phyloP scores from a whole-genome alignment of 441 rosid genomes.

The Melastoma candidum region DNA sequence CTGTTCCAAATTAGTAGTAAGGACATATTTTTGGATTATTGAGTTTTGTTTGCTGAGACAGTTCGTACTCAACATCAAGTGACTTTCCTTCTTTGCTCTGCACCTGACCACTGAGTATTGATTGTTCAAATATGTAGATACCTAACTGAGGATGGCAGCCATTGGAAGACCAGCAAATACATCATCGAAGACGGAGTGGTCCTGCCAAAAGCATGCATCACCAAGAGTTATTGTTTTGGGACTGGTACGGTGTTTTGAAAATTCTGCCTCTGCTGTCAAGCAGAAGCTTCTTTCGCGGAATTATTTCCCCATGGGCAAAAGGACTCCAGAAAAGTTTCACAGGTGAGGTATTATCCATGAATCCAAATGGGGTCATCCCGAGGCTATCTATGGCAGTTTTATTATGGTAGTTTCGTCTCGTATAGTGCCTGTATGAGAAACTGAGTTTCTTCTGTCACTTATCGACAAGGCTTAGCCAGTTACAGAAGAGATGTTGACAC shows the following conservation, averaged over 20 bases:
- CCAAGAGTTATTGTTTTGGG: conserved; percentile 21
- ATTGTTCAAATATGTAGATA: conserved; percentile 13
- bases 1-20: too few species aligned
- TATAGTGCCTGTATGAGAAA: too few species aligned
- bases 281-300: conserved; percentile 25
- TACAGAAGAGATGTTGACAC: neutral
- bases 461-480: too few species aligned
- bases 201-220: conserved; percentile 20
- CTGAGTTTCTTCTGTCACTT: neutral
- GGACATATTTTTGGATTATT: too few species aligned
- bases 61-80: too few species aligned
- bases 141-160: conserved; percentile 24
- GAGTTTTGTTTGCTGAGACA: too few species aligned
- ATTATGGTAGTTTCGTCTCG: too few species aligned
- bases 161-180: conserved; percentile 16
- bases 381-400: too few species aligned
- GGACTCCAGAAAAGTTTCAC: conserved; percentile 25
- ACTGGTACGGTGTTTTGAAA: conserved; percentile 15
- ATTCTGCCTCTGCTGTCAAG: conserved; percentile 23
- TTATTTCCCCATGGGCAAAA: conserved; percentile 23
- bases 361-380: too few species aligned
- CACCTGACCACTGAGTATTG: too few species aligned
- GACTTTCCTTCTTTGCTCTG: too few species aligned
- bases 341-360: neutral
- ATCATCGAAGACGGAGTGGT: conserved; percentile 18